Evolutionary conservation across 805 yeast genomes (phyloP).

Genomic region (Saccharomycopsis sp.): DNA sequence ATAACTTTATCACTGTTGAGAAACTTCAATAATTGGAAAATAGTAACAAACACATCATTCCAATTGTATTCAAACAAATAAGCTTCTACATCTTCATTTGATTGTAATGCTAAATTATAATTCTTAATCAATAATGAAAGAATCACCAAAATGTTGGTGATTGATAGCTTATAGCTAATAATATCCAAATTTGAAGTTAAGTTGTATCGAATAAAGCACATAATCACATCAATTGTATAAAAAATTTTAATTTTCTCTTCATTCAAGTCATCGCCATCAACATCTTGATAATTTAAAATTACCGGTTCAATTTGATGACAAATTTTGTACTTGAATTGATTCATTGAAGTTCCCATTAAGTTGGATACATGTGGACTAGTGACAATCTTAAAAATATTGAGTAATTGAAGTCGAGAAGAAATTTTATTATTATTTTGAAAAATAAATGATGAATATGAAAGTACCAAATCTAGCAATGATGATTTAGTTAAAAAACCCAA

Average conservation of each 20-base stretch:
- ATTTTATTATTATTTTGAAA: slow-evolving; percentile 33
- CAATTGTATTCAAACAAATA: slow-evolving; percentile 28
- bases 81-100: neutral
- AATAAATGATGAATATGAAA: slow-evolving; percentile 34
- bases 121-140: slow-evolving; percentile 23
- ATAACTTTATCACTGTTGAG: slow-evolving; percentile 21
- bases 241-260: slow-evolving; percentile 30
- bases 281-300: slow-evolving; percentile 20
- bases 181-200: slow-evolving; percentile 32
- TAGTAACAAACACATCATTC: slow-evolving; percentile 31
- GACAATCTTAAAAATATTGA: slow-evolving; percentile 28
- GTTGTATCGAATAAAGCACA: slow-evolving; percentile 32
- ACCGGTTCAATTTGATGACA: slow-evolving; percentile 35
- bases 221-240: slow-evolving; percentile 30
- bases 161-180: slow-evolving; percentile 28
- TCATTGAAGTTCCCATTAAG: slow-evolving; percentile 23
- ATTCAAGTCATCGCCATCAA: slow-evolving; percentile 25
- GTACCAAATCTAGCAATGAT: slow-evolving; percentile 28
- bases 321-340: slow-evolving; percentile 37
- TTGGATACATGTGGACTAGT: slow-evolving; percentile 17
- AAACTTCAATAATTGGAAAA: slow-evolving; percentile 31
- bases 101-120: slow-evolving; percentile 4
- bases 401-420: slow-evolving; percentile 28
- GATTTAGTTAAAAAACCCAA: slow-evolving; percentile 4
- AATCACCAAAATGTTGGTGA: slow-evolving; percentile 28